Percentiles rank a stretch among this genome's conserved stretches.
phyloP scores from a whole-genome alignment of 768 basidiomycete genomes.

The Xerocomus potaroensis region DNA sequence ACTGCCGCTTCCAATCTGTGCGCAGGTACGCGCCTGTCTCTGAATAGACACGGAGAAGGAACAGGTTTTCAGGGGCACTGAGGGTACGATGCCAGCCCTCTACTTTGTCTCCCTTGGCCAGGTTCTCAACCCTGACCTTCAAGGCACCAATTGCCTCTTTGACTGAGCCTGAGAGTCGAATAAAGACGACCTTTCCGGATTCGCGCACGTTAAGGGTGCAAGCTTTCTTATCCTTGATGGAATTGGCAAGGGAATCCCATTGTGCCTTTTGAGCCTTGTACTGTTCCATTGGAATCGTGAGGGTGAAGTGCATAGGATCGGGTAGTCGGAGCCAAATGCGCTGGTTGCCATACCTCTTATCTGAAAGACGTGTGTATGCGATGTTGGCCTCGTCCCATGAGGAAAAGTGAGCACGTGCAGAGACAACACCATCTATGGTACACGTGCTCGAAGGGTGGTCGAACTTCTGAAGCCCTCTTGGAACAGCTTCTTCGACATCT shows the following conservation, averaged over 20 bases:
- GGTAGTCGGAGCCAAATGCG: conserved; percentile 40
- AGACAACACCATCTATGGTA: conserved; percentile 30
- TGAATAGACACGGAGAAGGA: conserved; percentile 32
- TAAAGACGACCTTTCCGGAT: conserved; percentile 26
- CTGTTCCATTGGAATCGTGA: conserved; percentile 45
- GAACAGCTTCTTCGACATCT: conserved; percentile 20
- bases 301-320: conserved; percentile 47
- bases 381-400: conserved; percentile 45
- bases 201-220: conserved; percentile 32
- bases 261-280: conserved; percentile 46
- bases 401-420: conserved; percentile 42
- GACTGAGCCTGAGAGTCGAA: conserved; percentile 48
- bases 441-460: conserved; percentile 20
- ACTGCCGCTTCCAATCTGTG: conserved; percentile 41
- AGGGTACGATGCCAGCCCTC: conserved; percentile 50
- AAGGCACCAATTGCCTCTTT: conserved; percentile 51
- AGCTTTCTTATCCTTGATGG: conserved; percentile 35
- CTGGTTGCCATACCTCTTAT: conserved; percentile 32
- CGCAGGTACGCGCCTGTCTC: conserved; percentile 42
- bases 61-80: conserved; percentile 21
- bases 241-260: conserved; percentile 43
- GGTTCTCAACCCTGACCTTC: conserved; percentile 56
- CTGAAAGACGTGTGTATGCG: conserved; percentile 35
- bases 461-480: conserved; percentile 21
- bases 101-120: conserved; percentile 48